Conservation (phyloP, 257 asterid species). For the Salvia miltiorrhiza region DNA sequence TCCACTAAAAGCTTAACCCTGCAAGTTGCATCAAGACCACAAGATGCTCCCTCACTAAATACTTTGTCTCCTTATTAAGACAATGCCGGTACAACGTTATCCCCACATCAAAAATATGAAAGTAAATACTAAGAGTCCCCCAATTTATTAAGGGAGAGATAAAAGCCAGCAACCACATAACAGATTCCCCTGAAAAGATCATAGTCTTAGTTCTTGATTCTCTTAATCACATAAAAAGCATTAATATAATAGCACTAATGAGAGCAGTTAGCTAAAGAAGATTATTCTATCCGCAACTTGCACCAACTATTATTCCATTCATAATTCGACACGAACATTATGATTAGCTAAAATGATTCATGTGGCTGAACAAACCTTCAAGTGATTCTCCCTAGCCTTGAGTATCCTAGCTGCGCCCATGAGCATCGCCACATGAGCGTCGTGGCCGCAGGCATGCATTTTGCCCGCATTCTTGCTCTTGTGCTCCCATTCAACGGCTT, state of each 20-base stretch:
- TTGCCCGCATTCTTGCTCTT: conserved; percentile 60
- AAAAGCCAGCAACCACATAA: conserved; percentile 4
- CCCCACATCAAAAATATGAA: conserved; percentile 11
- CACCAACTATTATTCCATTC: conserved; percentile 9
- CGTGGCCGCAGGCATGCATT: conserved; percentile 87
- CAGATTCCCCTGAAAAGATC: not conserved
- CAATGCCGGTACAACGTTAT: conserved; percentile 2
- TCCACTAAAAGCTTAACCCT: not conserved
- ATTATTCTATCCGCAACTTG: conserved; percentile 6
- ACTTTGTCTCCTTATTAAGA: not conserved
- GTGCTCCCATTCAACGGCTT: conserved; percentile 75
- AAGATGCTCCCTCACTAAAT: not conserved
- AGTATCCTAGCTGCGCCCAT: conserved; percentile 64
- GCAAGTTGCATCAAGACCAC: conserved; percentile 13
- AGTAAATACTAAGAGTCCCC: not conserved
- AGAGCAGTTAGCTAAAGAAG: conserved; percentile 8
- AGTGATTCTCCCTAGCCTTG: conserved; percentile 45
- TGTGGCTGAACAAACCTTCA: conserved; percentile 41
- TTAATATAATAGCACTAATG: conserved; percentile 16
- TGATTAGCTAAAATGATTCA: not conserved
- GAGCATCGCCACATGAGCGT: conserved; percentile 77
- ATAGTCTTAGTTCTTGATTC: conserved; percentile 12
- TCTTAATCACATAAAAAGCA: conserved; percentile 8
- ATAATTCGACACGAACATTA: not conserved
- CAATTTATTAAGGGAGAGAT: not conserved